phyloP scores from a whole-genome alignment of 2,329 filamentous ascomycete species.

The Aspergillus ochraceus region DNA sequence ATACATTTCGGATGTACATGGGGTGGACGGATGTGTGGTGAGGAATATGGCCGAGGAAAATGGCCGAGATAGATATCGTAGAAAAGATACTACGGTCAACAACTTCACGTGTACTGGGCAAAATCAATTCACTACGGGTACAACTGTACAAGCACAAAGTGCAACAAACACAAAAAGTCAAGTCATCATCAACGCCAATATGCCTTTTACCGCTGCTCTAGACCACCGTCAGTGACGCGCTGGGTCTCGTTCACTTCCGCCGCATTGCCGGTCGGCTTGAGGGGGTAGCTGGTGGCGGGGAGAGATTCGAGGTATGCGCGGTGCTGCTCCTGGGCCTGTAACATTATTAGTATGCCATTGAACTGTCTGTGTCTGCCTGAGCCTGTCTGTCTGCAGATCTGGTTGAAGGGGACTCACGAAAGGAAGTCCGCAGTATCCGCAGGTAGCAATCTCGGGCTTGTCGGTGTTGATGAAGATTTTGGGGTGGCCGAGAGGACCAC shows the following conservation, averaged over 20 bases:
- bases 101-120: not conserved
- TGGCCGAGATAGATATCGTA: too few species aligned
- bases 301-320: conserved; percentile 80
- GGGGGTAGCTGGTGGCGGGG: conserved; percentile 76
- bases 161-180: conserved; percentile 24
- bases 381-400: not conserved
- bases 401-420: conserved; percentile 66
- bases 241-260: conserved; percentile 61
- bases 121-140: not conserved
- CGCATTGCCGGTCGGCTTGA: conserved; percentile 61
- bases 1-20: too few species aligned
- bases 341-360: not conserved
- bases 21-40: too few species aligned
- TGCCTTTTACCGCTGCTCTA: conserved; percentile 58
- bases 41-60: too few species aligned
- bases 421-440: conserved; percentile 90
- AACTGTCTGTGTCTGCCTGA: not conserved
- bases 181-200: conserved; percentile 37
- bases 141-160: conserved; percentile 34
- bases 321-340: conserved; percentile 85
- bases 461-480: conserved; percentile 97
- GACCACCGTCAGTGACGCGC: conserved; percentile 57
- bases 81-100: not conserved
- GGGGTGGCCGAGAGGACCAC: conserved; percentile 86
- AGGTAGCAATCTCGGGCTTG: conserved; percentile 88